Evolutionary conservation across 495 filamentous ascomycete genomes (phyloP), one percentile per base, ranked within the genome.

Genomic region (Stereocaulon alpinum): DNA sequence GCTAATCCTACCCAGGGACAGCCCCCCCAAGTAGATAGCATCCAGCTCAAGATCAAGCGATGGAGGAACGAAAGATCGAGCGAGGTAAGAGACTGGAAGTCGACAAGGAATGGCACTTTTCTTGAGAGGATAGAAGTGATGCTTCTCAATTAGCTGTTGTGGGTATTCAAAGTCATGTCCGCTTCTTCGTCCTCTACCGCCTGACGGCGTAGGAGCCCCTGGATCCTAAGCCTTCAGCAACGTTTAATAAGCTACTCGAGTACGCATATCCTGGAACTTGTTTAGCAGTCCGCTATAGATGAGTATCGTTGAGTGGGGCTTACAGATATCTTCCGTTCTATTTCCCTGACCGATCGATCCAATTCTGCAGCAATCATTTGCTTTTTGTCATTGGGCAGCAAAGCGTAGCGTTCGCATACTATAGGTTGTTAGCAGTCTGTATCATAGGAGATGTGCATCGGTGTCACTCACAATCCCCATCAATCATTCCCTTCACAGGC

Each of bases 401-500:
- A 70, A 54, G 86, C 80, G 70, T 89, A 99, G 67, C 88, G 80
- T 76, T 99, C 94, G 68, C 91, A 95, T 61, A 99, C 76, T 68
- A 34, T 15, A 9, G 12, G n/a, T 9, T 30, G 14, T 30, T 51
- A 40, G 42, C 9, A 27, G n/a, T 15, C 3, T 3, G 11, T 30
- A 11, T 34, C 7, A 20, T 6, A n/a, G n/a, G n/a, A n/a, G 3
- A 37, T 49, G 27, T 42, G 40, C 7, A 20, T 11, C 9, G 12
- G 67, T 61, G 18, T 4, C 17, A 30, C 49, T 32, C 34, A 52
- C 49, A 61, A 76, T 99, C 94, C n/a, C 94, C 94, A 71, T 99
- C 94, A 68, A 99, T 94, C 30, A 95, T 83, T 0, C 89, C 89
- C 78, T 99, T 99, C 15, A 93, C 89, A 1, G 94, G 94, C n/a